Conservation (phyloP, 345 rosid species). For the Stellera chamaejasme region DNA sequence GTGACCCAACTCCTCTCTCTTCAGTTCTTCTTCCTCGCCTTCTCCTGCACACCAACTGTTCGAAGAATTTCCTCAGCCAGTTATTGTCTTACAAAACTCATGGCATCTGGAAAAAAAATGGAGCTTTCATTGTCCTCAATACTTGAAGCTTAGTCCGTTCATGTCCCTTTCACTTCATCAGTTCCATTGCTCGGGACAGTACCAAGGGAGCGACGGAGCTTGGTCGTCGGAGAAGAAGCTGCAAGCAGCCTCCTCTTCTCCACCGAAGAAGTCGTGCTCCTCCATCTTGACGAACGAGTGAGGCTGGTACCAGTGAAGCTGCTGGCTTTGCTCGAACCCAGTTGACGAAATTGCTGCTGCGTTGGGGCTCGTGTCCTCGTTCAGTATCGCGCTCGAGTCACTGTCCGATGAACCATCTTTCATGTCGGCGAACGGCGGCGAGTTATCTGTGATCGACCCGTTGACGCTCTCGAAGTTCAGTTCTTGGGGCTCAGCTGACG, state of each 20-base stretch:
- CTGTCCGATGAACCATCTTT: conserved; percentile 86
- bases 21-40: not conserved
- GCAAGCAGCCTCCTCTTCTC: conserved; percentile 81
- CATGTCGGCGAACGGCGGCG: conserved; percentile 36
- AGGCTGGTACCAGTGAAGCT: conserved; percentile 23
- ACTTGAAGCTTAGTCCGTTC: not conserved
- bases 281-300: conserved; percentile 78
- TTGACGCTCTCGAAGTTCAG: conserved; percentile 41
- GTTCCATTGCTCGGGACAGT: conserved; percentile 54
- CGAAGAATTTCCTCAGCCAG: not conserved
- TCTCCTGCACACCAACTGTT: conserved; percentile 2
- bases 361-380: conserved; percentile 68
- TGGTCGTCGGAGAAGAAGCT: conserved; percentile 84
- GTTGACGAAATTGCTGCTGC: conserved; percentile 34
- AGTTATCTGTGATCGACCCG: not conserved
- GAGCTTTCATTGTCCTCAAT: conserved; percentile 7
- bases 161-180: conserved; percentile 7
- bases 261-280: conserved; percentile 66
- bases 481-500: conserved; percentile 23
- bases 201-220: conserved; percentile 79
- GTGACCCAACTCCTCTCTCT: conserved; percentile 7
- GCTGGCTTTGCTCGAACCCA: conserved; percentile 26
- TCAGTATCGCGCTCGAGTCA: conserved; percentile 77
- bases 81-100: conserved; percentile 3
- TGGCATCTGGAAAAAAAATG: not conserved